These are phyloP conservation scores for Malassezia brasiliensis DNA, from an alignment of 1,284 basidiomycete species.

Conservation along the genomic window DNA sequence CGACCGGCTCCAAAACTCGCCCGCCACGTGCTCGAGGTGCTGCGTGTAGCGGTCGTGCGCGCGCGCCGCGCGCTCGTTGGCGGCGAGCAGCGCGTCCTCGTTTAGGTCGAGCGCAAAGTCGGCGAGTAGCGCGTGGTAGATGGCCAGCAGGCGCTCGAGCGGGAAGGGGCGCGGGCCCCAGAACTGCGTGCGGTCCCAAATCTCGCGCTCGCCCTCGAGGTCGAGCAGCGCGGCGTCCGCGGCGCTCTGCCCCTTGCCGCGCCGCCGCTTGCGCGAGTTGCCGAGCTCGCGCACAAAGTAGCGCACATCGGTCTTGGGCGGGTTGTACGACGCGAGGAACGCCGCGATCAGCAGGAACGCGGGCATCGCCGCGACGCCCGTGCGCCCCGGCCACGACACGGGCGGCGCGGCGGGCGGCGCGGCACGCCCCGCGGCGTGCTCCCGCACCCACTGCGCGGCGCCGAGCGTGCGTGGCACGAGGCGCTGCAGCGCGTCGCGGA, in stretches of 20 bases:
- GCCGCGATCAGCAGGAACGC: constrained; percentile 71
- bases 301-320: constrained; percentile 62
- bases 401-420: neutral
- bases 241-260: constrained; percentile 6
- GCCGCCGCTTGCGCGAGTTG: constrained; percentile 20
- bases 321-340: constrained; percentile 78
- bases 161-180: constrained; percentile 71
- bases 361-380: constrained; percentile 20
- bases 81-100: constrained; percentile 13
- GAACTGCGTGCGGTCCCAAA: constrained; percentile 61
- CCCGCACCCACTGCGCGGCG: constrained; percentile 30
- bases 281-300: constrained; percentile 37
- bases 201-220: constrained; percentile 49
- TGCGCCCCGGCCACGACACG: constrained; percentile 3
- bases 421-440: neutral
- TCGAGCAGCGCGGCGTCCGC: constrained; percentile 20
- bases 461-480: constrained; percentile 28
- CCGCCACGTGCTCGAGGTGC: constrained; percentile 16
- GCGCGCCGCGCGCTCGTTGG: constrained; percentile 13
- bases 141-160: constrained; percentile 69
- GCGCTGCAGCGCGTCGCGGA: constrained; percentile 32
- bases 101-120: constrained; percentile 51
- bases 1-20: constrained; percentile 19
- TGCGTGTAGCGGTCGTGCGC: neutral
- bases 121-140: constrained; percentile 69